Percentiles rank a stretch among this genome's conserved stretches.
These are phyloP conservation scores for Canavalia ensiformis DNA, from an alignment of 306 rosid genomes.

Conservation along the genomic window DNA sequence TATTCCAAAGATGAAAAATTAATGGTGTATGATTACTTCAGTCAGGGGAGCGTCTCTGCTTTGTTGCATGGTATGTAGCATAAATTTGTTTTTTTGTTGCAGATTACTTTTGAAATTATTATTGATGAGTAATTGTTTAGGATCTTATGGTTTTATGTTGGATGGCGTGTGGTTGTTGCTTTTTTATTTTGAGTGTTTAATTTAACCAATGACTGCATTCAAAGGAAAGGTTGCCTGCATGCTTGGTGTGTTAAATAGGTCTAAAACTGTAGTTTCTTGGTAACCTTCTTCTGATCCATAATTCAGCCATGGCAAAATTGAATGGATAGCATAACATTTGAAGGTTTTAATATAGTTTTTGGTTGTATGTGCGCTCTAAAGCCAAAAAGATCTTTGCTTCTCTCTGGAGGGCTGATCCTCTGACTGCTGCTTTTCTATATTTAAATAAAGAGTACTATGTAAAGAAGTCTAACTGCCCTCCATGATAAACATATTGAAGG, in stretches of 20 bases:
- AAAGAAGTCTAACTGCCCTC: not conserved
- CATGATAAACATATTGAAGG: not conserved
- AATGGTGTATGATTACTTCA: slow-evolving; percentile 62
- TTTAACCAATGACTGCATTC: not conserved
- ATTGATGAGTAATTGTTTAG: not conserved
- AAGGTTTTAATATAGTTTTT: slow-evolving; percentile 27
- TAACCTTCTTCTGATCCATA: slow-evolving; percentile 1
- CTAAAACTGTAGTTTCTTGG: not conserved
- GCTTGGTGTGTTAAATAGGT: not conserved
- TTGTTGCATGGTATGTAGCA: slow-evolving; percentile 78
- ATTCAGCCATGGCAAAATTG: slow-evolving; percentile 19
- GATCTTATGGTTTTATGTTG: not conserved
- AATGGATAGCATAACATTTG: slow-evolving; percentile 4
- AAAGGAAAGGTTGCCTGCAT: not conserved
- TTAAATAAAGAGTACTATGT: not conserved
- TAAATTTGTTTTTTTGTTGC: not conserved
- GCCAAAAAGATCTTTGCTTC: not conserved
- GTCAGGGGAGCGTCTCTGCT: slow-evolving; percentile 81
- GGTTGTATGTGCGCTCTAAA: not conserved
- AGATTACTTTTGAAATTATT: not conserved
- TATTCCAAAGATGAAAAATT: slow-evolving; percentile 52
- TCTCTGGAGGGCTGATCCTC: not conserved
- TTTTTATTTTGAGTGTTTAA: not conserved
- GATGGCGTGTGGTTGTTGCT: slow-evolving; percentile 18
- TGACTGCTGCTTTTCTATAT: not conserved